Evolutionary conservation across 306 rosid species (phyloP).

Genomic region (Trichosanthes cucumerina): DNA sequence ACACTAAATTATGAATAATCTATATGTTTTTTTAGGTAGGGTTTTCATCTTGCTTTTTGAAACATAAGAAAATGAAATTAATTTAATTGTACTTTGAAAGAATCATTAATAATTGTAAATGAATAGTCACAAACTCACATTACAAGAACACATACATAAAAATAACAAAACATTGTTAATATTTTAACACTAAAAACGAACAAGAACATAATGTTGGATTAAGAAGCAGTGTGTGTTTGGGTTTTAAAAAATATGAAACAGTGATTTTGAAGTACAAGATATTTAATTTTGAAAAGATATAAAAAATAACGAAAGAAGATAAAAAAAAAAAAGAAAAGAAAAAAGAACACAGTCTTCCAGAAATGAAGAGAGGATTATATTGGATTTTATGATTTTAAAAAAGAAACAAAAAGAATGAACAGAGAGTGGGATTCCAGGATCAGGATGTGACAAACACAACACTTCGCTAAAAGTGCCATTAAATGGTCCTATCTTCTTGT

Average conservation of each 20-base stretch:
- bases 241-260: background rate
- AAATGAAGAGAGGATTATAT: background rate
- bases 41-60: background rate
- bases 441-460: background rate
- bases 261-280: background rate
- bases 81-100: background rate
- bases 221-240: background rate
- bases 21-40: background rate
- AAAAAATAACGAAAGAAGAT: background rate
- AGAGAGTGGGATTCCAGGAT: background rate
- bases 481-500: conserved; percentile 2
- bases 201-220: background rate
- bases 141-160: background rate
- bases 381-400: background rate
- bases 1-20: background rate
- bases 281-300: background rate
- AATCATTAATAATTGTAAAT: background rate
- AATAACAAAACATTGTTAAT: background rate
- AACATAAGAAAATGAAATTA: background rate
- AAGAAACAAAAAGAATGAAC: conserved; percentile 10
- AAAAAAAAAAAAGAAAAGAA: background rate
- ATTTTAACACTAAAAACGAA: background rate
- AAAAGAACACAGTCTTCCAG: background rate
- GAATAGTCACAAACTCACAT: background rate
- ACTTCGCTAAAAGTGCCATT: conserved; percentile 1